Conservation (phyloP, 192 early-diverging fungal genomes). For the Phlyctochytrium planicorne region DNA sequence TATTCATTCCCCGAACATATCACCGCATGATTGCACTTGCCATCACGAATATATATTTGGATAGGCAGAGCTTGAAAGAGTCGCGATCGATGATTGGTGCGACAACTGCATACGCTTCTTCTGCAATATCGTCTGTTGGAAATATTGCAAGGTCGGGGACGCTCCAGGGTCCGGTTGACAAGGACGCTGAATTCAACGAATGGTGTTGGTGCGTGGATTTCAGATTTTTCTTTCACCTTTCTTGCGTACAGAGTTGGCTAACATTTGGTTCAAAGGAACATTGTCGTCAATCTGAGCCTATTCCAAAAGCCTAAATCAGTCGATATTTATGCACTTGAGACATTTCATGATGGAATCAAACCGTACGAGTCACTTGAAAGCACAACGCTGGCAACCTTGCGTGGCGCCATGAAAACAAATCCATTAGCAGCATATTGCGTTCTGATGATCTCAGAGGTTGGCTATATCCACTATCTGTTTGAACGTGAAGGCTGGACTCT, state of each 20-base stretch:
- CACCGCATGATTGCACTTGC: slow-evolving; percentile 33
- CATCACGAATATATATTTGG: slow-evolving; percentile 37
- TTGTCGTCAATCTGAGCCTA: slow-evolving; percentile 24
- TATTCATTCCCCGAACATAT: slow-evolving; percentile 25
- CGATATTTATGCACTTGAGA: slow-evolving; percentile 34
- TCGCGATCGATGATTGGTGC: slow-evolving; percentile 5
- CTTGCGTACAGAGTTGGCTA: background rate
- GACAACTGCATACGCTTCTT: slow-evolving; percentile 4
- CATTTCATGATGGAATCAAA: background rate
- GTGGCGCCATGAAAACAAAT: slow-evolving; percentile 27
- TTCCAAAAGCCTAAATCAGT: slow-evolving; percentile 28
- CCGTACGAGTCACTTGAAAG: slow-evolving; percentile 34
- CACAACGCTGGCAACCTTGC: slow-evolving; percentile 33
- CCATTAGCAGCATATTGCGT: slow-evolving; percentile 35
- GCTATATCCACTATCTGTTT: slow-evolving; percentile 30
- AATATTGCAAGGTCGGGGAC: slow-evolving; percentile 8
- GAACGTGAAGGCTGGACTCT: slow-evolving; percentile 35
- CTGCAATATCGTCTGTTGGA: slow-evolving; percentile 16
- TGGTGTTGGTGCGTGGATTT: slow-evolving; percentile 36
- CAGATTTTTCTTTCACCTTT: slow-evolving; percentile 5
- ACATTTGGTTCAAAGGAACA: slow-evolving; percentile 14
- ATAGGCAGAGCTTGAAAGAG: slow-evolving; percentile 2
- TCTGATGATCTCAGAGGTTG: slow-evolving; percentile 42
- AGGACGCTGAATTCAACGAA: slow-evolving; percentile 31
- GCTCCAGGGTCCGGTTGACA: background rate